A percentile compares a stretch with the other conserved stretches of the same genome.
Evolutionary conservation across 352 stramenopile species (phyloP).

Genomic region (Aphanomyces astaci): DNA sequence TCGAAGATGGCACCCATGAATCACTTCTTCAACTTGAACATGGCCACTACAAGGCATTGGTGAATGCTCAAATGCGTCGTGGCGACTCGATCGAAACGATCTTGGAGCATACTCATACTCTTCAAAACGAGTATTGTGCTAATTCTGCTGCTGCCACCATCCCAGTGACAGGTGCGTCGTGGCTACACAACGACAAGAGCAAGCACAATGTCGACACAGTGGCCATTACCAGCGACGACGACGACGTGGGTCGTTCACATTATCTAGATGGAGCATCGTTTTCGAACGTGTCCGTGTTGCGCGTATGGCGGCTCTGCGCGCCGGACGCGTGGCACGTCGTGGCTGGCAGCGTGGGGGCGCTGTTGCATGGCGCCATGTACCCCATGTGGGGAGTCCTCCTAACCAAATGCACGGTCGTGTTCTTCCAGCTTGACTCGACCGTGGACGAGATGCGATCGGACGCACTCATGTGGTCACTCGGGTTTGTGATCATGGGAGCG

Average conservation of each 20-base stretch:
- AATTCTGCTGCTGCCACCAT: background rate
- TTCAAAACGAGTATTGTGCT: background rate
- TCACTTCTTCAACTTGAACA: conserved; percentile 49
- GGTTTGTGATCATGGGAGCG: conserved; percentile 36
- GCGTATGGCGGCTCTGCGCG: conserved; percentile 41
- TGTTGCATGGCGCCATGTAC: conserved; percentile 33
- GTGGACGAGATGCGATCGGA: background rate
- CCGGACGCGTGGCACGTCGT: conserved; percentile 38
- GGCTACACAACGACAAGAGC: too few species aligned
- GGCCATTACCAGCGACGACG: background rate
- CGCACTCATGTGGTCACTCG: conserved; percentile 21
- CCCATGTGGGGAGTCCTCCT: conserved; percentile 38
- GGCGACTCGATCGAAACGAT: background rate
- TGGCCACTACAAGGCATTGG: conserved; percentile 26
- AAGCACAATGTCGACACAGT: background rate
- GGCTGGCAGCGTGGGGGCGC: conserved; percentile 26
- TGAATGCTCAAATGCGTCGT: conserved; percentile 21
- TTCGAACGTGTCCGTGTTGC: conserved; percentile 26
- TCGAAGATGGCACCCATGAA: conserved; percentile 74
- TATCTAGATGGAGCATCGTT: background rate
- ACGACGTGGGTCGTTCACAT: background rate
- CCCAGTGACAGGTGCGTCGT: too few species aligned
- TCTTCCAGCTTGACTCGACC: conserved; percentile 29
- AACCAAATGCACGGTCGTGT: conserved; percentile 35
- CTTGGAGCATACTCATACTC: background rate